phyloP scores from a whole-genome alignment of 306 rosid genomes.

The Cicer judaicum region DNA sequence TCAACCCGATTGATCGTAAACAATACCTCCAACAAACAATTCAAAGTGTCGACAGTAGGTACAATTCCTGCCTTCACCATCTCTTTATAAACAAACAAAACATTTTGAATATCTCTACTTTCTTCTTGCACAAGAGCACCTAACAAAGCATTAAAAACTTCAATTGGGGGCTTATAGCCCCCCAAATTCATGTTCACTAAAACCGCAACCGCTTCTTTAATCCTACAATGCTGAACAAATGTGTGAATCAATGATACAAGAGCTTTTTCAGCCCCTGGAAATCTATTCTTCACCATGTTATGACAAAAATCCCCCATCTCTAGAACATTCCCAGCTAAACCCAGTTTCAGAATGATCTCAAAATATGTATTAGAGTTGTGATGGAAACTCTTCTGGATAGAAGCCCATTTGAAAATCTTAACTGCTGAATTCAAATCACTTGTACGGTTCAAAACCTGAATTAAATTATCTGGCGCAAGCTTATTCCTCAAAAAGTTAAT shows the following conservation, averaged over 20 bases:
- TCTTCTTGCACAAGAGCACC: constrained; percentile 62
- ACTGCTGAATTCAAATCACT: constrained; percentile 66
- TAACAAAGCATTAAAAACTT: constrained; percentile 65
- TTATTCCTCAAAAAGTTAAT: constrained; percentile 56
- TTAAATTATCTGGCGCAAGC: constrained; percentile 65
- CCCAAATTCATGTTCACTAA: constrained; percentile 63
- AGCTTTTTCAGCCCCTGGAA: constrained; percentile 67
- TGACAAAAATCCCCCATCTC: constrained; percentile 69
- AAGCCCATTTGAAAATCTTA: constrained; percentile 80
- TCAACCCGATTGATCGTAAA: constrained; percentile 53
- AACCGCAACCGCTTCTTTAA: constrained; percentile 65
- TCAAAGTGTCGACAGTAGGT: constrained; percentile 74
- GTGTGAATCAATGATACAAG: constrained; percentile 55
- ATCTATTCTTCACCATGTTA: constrained; percentile 62
- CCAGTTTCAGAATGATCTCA: constrained; percentile 68
- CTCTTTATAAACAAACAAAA: constrained; percentile 84
- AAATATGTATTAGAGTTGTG: constrained; percentile 67
- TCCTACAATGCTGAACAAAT: constrained; percentile 59
- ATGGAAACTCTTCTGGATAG: constrained; percentile 65
- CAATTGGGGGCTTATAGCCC: constrained; percentile 59
- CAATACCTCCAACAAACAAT: constrained; percentile 72
- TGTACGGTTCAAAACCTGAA: constrained; percentile 61
- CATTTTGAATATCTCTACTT: constrained; percentile 59
- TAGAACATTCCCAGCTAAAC: constrained; percentile 67
- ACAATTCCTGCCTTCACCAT: constrained; percentile 73